Conservation (phyloP, 805 yeast genomes). For the Metschnikowia lochheadii region DNA sequence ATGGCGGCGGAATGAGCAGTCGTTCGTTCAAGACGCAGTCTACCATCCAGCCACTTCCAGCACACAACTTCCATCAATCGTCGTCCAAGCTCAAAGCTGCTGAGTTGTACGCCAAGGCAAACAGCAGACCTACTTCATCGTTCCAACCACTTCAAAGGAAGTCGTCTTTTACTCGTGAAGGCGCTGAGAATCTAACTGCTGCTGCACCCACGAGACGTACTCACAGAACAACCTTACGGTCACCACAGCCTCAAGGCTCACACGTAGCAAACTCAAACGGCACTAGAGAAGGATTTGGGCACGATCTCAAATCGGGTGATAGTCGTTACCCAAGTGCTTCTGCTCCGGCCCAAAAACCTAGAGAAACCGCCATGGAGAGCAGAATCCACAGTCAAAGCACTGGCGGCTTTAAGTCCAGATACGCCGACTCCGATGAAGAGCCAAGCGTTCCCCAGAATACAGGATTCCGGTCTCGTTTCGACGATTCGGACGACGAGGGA, state of each 20-base stretch:
- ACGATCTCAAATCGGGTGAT: background rate
- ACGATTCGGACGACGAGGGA: conserved; percentile 29
- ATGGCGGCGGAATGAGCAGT: conserved; percentile 25
- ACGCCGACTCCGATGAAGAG: conserved; percentile 64
- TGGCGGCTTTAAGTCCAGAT: conserved; percentile 47
- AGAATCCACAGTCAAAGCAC: background rate
- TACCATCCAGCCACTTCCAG: conserved; percentile 28
- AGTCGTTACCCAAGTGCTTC: background rate
- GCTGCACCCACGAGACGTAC: conserved; percentile 1
- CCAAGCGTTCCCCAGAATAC: conserved; percentile 9
- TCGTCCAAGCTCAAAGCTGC: conserved; percentile 46
- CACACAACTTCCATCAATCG: conserved; percentile 38
- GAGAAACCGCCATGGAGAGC: background rate
- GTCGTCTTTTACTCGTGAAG: conserved; percentile 56
- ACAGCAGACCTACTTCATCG: conserved; percentile 36
- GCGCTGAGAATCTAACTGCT: conserved; percentile 1
- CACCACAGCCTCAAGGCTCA: background rate
- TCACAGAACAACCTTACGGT: conserved; percentile 9
- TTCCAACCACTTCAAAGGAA: conserved; percentile 40
- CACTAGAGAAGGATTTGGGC: background rate
- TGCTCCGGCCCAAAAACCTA: background rate
- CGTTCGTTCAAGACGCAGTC: conserved; percentile 26
- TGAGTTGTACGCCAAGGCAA: conserved; percentile 50
- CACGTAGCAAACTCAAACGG: background rate
- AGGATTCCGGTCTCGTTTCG: conserved; percentile 25